Evolutionary conservation across 1,284 basidiomycete species (phyloP).

Genomic region (Pyrrhoderma lamaoense): DNA sequence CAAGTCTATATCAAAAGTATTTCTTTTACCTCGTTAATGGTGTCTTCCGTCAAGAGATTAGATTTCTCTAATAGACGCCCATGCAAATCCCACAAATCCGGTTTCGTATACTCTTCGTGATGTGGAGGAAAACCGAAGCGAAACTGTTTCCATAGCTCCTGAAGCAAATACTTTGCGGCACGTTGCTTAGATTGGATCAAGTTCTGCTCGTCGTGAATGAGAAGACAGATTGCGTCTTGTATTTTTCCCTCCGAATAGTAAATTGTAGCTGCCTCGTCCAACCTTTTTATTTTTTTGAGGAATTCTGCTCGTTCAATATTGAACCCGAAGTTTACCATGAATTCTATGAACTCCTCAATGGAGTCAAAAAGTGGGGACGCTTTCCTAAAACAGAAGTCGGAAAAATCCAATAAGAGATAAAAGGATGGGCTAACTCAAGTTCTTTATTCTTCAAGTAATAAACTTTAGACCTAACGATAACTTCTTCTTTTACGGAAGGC

Average conservation of each 20-base stretch:
- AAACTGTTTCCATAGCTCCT: constrained; percentile 12
- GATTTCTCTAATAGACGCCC: neutral
- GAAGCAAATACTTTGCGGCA: constrained; percentile 10
- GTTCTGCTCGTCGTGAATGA: constrained; percentile 31
- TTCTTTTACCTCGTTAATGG: constrained; percentile 10
- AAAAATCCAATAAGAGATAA: no score
- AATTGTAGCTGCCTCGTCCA: constrained; percentile 47
- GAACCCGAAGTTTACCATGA: constrained; percentile 49
- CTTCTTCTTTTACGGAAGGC: neutral
- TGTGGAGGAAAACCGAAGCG: constrained; percentile 10
- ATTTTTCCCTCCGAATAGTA: constrained; percentile 42
- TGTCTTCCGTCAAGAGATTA: neutral
- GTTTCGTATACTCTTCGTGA: neutral
- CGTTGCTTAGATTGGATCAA: neutral
- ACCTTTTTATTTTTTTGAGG: constrained; percentile 38
- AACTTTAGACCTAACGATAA: no score
- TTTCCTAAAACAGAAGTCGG: no score
- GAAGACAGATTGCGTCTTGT: constrained; percentile 40
- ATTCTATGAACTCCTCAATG: constrained; percentile 48
- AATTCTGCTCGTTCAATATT: constrained; percentile 44
- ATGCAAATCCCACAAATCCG: no score
- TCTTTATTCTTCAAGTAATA: no score
- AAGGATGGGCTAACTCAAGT: no score
- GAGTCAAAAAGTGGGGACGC: constrained; percentile 38
- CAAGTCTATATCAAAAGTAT: neutral